phyloP scores from a whole-genome alignment of 75 land plant species.

The Adiantum capillusveneris region DNA sequence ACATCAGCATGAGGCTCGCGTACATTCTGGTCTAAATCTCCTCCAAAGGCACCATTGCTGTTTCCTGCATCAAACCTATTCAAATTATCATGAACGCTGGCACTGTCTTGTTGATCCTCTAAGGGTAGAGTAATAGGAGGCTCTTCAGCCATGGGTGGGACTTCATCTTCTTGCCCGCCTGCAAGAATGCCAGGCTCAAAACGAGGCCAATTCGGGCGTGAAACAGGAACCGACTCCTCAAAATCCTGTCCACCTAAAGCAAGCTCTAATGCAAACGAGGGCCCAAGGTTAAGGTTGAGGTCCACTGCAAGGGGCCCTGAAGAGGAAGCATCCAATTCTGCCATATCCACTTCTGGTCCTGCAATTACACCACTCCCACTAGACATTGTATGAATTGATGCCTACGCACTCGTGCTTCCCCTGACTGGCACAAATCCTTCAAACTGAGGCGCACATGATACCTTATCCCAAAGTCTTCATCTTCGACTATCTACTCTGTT shows the following conservation, averaged over 20 bases:
- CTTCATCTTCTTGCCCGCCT: background rate
- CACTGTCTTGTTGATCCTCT: too few species aligned
- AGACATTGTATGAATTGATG: constrained; percentile 5
- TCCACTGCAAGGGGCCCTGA: constrained; percentile 10
- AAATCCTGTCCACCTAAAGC: constrained; percentile 3
- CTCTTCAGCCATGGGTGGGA: background rate
- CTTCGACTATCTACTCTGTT: too few species aligned
- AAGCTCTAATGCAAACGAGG: constrained; percentile 11
- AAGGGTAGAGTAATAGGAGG: too few species aligned
- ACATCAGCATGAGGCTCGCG: background rate
- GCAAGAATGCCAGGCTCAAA: background rate
- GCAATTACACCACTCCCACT: constrained; percentile 1
- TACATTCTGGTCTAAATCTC: too few species aligned
- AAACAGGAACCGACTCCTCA: background rate
- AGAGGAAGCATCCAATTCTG: constrained; percentile 1
- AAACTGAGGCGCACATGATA: too few species aligned
- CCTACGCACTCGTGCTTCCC: too few species aligned
- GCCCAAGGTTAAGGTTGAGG: constrained; percentile 28
- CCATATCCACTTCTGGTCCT: constrained; percentile 7
- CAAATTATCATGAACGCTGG: too few species aligned
- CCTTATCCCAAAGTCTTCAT: too few species aligned
- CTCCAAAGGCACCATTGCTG: too few species aligned
- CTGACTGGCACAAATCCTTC: too few species aligned
- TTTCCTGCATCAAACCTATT: too few species aligned
- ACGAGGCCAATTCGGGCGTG: constrained; percentile 13